Conservation (phyloP, 2,329 filamentous ascomycete species). For the Shiraia bambusicola region DNA sequence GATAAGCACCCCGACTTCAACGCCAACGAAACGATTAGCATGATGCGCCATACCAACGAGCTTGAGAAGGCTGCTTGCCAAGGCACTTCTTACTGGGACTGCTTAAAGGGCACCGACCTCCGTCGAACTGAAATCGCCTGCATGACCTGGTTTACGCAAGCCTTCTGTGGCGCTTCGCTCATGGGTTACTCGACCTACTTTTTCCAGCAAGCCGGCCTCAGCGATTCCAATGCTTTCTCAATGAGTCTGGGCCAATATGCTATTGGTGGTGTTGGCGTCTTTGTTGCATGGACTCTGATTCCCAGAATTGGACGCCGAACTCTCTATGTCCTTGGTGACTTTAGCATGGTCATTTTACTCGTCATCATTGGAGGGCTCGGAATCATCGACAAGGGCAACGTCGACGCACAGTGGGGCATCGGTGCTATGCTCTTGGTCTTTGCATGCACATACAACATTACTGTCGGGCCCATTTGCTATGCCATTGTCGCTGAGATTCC, state of each 20-base stretch:
- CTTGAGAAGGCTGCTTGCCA: slow-evolving; percentile 68
- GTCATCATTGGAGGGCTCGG: slow-evolving; percentile 80
- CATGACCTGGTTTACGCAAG: slow-evolving; percentile 52
- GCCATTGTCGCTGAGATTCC: slow-evolving; percentile 84
- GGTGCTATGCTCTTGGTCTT: slow-evolving; percentile 40
- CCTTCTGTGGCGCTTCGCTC: slow-evolving; percentile 40
- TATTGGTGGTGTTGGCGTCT: slow-evolving; percentile 64
- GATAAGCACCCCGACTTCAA: slow-evolving; percentile 46
- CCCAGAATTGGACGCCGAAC: slow-evolving; percentile 72
- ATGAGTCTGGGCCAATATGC: slow-evolving; percentile 58
- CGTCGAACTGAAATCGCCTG: slow-evolving; percentile 74
- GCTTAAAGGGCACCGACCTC: slow-evolving; percentile 78
- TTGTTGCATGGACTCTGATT: slow-evolving; percentile 79
- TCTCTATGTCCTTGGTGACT: slow-evolving; percentile 72
- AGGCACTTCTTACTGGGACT: slow-evolving; percentile 76
- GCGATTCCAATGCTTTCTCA: slow-evolving; percentile 45
- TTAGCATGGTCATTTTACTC: slow-evolving; percentile 60
- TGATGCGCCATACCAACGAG: slow-evolving; percentile 88
- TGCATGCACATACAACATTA: slow-evolving; percentile 76
- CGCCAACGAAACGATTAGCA: slow-evolving; percentile 64
- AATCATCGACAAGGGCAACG: slow-evolving; percentile 47
- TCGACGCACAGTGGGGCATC: slow-evolving; percentile 50
- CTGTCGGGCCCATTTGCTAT: slow-evolving; percentile 87
- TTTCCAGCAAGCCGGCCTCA: slow-evolving; percentile 51
- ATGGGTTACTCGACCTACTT: slow-evolving; percentile 50